Base-by-base conservation (phyloP, 2,329 filamentous ascomycete species). In the Fusarium armeniacum region DNA sequence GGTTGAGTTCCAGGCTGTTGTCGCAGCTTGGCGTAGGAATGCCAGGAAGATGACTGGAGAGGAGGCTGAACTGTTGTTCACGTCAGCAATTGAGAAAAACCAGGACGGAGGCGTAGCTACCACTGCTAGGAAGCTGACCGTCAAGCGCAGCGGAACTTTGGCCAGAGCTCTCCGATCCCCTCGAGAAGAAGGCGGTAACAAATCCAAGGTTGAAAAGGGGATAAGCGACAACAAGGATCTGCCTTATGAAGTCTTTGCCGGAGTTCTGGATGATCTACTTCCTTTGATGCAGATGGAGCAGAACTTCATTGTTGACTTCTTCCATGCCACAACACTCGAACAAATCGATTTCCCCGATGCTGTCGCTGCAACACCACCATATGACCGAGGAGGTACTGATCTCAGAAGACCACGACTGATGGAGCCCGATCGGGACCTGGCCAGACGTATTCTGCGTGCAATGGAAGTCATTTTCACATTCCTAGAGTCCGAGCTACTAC, bases 251-350 rank as follows among this genome's bases (percentile, higher is more conserved):
- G 89, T 93, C 4, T 97, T 98, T 79, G 85, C 89, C 1, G 90
- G 90, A 38, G 89, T 93, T 15, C 81, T 98, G 65, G 91, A 96
- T 60, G 93, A 98, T 74, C 88, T 96, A 69, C 82, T 94, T 45
- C 93, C 91, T 8, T 85, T 97, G 58, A 90, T 98, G 62, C 90
- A 93, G 72, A 94, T 95, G 78, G 96, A 99, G 80, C 95, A 99
- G 78, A 98, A 98, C 77, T 99, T 98, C 77, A 85, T 98, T 50
- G 90, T 97, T n/a, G 93, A 97, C 73, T 96, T 98, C 79, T 98
- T 98, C 86, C 95, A 98, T 74, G 89, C 96, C 28, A 93, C 91
- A n/a, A 97, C 93, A 3, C 84, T 95, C 30, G 91, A 94, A 74
- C 90, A 89, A 36, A 81, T 87, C 18, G 94, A 98, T 76, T 98